Percentiles rank a stretch among this genome's conserved stretches.
These are phyloP conservation scores for Scedosporium minutisporum DNA, from an alignment of 2,329 filamentous ascomycete species.

Conservation along the genomic window DNA sequence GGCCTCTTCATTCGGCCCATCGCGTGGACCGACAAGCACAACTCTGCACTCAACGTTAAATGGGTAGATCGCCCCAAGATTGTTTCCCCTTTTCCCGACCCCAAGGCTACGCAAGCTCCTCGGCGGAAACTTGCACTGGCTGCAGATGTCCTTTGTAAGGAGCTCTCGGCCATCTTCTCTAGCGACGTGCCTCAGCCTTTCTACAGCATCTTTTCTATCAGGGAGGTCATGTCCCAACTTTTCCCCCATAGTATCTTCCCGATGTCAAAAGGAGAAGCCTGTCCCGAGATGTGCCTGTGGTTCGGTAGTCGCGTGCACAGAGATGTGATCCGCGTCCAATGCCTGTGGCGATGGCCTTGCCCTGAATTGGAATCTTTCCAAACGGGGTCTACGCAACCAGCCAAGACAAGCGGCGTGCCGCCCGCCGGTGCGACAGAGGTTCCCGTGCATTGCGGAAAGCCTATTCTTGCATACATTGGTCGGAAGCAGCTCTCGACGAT, in stretches of 20 bases:
- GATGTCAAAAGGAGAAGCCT: conserved; percentile 13
- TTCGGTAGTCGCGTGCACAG: conserved; percentile 37
- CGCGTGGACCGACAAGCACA: conserved; percentile 42
- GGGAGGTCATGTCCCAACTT: conserved; percentile 32
- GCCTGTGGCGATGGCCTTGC: conserved; percentile 36
- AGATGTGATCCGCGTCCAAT: conserved; percentile 35
- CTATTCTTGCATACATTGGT: conserved; percentile 36
- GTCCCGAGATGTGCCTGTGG: conserved; percentile 35
- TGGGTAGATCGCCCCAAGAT: conserved; percentile 34
- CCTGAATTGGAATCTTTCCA: conserved; percentile 19
- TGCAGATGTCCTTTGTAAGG: conserved; percentile 30
- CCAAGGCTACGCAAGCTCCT: conserved; percentile 28
- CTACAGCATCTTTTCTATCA: conserved; percentile 30
- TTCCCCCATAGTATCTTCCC: conserved; percentile 27
- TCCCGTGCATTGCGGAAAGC: neutral
- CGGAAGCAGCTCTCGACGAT: conserved; percentile 35
- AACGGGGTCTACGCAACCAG: conserved; percentile 25
- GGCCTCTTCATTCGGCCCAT: conserved; percentile 42
- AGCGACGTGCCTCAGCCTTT: conserved; percentile 22
- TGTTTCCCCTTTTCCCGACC: conserved; percentile 24
- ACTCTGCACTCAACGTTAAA: conserved; percentile 33
- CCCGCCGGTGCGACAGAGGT: neutral
- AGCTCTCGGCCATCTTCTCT: conserved; percentile 34
- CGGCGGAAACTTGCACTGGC: neutral
- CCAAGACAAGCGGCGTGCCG: conserved; percentile 20